Base-by-base conservation (phyloP, 805 yeast genomes). In the Blastobotrys americana region DNA sequence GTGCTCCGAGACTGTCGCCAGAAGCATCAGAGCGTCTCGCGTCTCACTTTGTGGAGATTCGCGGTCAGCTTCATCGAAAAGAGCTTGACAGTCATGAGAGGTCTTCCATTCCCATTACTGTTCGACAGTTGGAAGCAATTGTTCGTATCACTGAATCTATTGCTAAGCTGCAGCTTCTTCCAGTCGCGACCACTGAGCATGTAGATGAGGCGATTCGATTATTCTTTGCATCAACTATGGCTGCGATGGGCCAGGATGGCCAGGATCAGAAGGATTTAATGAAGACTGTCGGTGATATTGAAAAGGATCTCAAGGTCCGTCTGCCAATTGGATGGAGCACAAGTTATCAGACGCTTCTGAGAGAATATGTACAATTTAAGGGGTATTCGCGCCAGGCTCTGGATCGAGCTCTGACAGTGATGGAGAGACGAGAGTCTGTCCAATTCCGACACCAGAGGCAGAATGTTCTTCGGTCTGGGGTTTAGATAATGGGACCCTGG, bases 251-350 rank as follows among this genome's bases (percentile, higher is more conserved):
- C 39, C 82, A 79, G 59, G 76, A 73, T 45, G 74, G 74, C 16
- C 66, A 60, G 41, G 68, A 76, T 3, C 77, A 78, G 49, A 77
- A 79, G 28, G 80, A 80, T 46, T 68, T 81, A 47, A 74, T 78
- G 39, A 74, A 75, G 33, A 93, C 89, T 58, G 87, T 90, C 38
- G 74, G 77, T 52, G 74, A 72, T 56, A 85, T 93, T 44, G 96
- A 89, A 59, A 79, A 76, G 40, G 95, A 87, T 61, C 73, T 93
- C 54, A 80, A 87, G 63, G 80, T 93, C 65, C 78, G 97, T 63
- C 72, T 93, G 52, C 97, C 97, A 13, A 82, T 93, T 51, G 98
- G 98, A 17, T 93, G 96, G 89, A 84, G 95, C 31, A 88, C 97
- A 0, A 80, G 90, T 15, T 85, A 86, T 62, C 78, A 76, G 52